A percentile compares a stretch with the other conserved stretches of the same genome.
Conservation (phyloP, 225 moss, liverwort and hornwort species). For the Bryum argenteum region DNA sequence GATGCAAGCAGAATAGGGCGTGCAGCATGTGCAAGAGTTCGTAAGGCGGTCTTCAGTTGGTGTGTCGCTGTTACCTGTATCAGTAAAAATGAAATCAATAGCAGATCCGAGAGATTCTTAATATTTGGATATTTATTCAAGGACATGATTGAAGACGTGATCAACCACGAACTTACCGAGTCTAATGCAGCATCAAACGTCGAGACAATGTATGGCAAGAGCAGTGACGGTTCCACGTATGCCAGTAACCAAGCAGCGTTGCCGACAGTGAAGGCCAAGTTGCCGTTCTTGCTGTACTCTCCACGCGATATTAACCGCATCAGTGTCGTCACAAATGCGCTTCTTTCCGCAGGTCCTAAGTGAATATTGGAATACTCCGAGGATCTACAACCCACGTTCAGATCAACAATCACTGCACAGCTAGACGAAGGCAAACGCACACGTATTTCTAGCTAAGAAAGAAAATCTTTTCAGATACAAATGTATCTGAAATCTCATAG, state of each 20-base stretch:
- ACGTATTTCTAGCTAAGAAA: conserved; percentile 7
- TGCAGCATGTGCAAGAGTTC: conserved; percentile 68
- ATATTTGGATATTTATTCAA: too few relatives aligned
- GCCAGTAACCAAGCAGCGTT: conserved; percentile 60
- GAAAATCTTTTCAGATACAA: background rate
- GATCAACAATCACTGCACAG: conserved; percentile 16
- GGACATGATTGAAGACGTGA: background rate
- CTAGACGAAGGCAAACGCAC: background rate
- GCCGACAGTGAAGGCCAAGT: conserved; percentile 71
- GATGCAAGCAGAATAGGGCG: conserved; percentile 75
- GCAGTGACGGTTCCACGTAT: conserved; percentile 71
- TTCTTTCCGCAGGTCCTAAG: conserved; percentile 65
- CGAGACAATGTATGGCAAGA: conserved; percentile 74
- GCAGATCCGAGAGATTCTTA: background rate
- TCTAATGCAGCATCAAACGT: conserved; percentile 78
- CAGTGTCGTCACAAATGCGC: conserved; percentile 68
- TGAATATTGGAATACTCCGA: conserved; percentile 35
- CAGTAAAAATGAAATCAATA: conserved; percentile 4
- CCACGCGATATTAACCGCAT: conserved; percentile 77
- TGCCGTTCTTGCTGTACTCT: conserved; percentile 82
- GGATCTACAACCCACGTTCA: conserved; percentile 44
- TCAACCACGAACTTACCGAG: conserved; percentile 55
- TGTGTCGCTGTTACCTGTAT: conserved; percentile 82
- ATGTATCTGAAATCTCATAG: conserved; percentile 4
- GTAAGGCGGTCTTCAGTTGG: conserved; percentile 74